Conservation (phyloP, 2,329 filamentous ascomycete species). For the Fusarium tanahbumbuense region DNA sequence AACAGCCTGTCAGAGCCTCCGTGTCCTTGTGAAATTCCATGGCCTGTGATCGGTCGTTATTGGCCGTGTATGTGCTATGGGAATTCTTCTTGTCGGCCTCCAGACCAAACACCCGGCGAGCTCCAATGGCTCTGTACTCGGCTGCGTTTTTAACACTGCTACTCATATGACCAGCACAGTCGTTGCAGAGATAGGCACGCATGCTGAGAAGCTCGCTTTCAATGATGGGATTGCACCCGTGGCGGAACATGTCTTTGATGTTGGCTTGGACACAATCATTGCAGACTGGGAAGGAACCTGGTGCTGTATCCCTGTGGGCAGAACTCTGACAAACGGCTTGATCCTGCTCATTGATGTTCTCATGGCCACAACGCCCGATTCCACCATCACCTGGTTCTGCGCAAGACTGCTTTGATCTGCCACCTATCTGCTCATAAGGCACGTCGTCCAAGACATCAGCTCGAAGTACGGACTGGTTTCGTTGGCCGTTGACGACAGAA, state of each 20-base stretch:
- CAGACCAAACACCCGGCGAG: constrained; percentile 46
- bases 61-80: constrained; percentile 2
- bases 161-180: constrained; percentile 42
- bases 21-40: constrained; percentile 17
- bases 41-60: neutral
- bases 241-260: constrained; percentile 32
- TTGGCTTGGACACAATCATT: constrained; percentile 43
- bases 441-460: constrained; percentile 32
- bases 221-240: constrained; percentile 19
- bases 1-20: constrained; percentile 52
- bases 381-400: constrained; percentile 33
- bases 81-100: neutral
- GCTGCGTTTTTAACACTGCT: neutral
- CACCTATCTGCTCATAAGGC: neutral
- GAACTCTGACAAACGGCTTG: constrained; percentile 34
- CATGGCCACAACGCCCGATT: constrained; percentile 18
- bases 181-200: constrained; percentile 53
- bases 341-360: neutral
- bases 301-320: constrained; percentile 25
- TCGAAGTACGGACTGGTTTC: constrained; percentile 15
- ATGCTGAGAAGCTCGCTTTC: constrained; percentile 47
- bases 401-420: constrained; percentile 8
- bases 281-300: constrained; percentile 38
- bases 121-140: constrained; percentile 22
- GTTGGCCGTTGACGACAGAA: constrained; percentile 3